A percentile compares a stretch with the other conserved stretches of the same genome.
Evolutionary conservation across 2,329 filamentous ascomycete species (phyloP).

Genomic region (Ophiocordyceps camponoti-floridani): DNA sequence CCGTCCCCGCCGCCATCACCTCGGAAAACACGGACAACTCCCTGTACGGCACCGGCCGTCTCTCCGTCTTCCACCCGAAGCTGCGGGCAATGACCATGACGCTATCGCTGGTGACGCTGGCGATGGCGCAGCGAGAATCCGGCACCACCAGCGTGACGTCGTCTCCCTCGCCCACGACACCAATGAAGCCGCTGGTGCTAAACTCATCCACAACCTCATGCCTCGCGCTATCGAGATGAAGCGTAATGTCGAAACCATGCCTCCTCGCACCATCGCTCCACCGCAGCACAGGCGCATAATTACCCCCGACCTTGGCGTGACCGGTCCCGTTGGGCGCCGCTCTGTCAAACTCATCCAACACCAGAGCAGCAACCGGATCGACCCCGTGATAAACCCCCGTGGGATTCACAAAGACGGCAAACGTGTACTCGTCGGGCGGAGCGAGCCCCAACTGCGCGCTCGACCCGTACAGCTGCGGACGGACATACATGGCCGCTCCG

Average conservation of each 20-base stretch:
- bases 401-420: slow-evolving; percentile 77
- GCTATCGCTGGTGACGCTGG: slow-evolving; percentile 68
- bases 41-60: slow-evolving; percentile 45
- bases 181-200: slow-evolving; percentile 85
- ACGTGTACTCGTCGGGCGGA: slow-evolving; percentile 82
- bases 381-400: slow-evolving; percentile 89
- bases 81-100: slow-evolving; percentile 57
- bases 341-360: slow-evolving; percentile 86
- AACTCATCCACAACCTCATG: slow-evolving; percentile 88
- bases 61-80: slow-evolving; percentile 75
- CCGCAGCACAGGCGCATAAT: slow-evolving; percentile 82
- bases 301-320: slow-evolving; percentile 84
- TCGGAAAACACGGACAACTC: slow-evolving; percentile 43
- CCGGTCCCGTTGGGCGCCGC: slow-evolving; percentile 83
- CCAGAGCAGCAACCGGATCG: slow-evolving; percentile 69
- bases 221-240: slow-evolving; percentile 76
- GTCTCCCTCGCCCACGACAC: slow-evolving; percentile 38
- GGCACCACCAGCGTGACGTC: slow-evolving; percentile 66
- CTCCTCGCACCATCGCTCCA: slow-evolving; percentile 68
- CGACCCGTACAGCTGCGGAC: slow-evolving; percentile 74
- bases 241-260: slow-evolving; percentile 80
- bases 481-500: slow-evolving; percentile 82
- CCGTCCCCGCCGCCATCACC: slow-evolving; percentile 82
- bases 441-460: slow-evolving; percentile 72
- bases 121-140: slow-evolving; percentile 73